Conservation (phyloP, 306 rosid species). For the Casuarina cunninghamiana region DNA sequence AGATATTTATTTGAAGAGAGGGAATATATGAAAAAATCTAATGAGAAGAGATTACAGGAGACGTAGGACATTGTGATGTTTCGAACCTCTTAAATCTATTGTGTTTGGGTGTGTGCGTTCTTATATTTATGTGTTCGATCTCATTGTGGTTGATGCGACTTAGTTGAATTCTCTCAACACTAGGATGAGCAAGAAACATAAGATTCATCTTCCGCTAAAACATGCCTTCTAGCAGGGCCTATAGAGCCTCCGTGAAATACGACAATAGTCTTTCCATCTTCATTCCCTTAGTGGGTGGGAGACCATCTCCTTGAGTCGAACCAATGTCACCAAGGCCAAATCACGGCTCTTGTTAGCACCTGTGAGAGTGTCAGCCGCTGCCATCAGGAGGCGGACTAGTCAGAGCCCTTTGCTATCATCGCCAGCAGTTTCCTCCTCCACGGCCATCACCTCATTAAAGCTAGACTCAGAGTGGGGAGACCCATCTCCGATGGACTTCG, state of each 20-base stretch:
- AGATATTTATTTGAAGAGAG: too few relatives aligned
- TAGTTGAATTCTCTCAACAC: too few relatives aligned
- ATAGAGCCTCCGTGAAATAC: constrained; percentile 68
- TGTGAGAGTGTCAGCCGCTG: constrained; percentile 80
- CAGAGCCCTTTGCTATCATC: constrained; percentile 59
- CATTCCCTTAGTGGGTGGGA: constrained; percentile 56
- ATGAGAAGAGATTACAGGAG: too few relatives aligned
- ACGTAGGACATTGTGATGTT: too few relatives aligned
- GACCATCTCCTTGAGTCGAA: constrained; percentile 89
- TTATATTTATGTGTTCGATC: too few relatives aligned
- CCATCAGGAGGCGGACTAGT: constrained; percentile 72
- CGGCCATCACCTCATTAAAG: background rate
- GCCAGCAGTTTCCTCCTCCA: constrained; percentile 16
- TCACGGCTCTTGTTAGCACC: constrained; percentile 60
- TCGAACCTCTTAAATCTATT: too few relatives aligned
- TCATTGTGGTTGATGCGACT: too few relatives aligned
- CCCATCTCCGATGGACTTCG: constrained; percentile 16
- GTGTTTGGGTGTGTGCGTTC: too few relatives aligned
- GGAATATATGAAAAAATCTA: too few relatives aligned
- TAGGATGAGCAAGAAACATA: too few relatives aligned
- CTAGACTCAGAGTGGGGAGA: constrained; percentile 34
- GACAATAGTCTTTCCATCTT: constrained; percentile 87
- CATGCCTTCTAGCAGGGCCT: constrained; percentile 55
- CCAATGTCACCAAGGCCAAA: constrained; percentile 89
- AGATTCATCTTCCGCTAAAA: too few relatives aligned